These are phyloP conservation scores for Coniochaeta sp. DNA, from an alignment of 2,329 filamentous ascomycete species.

Conservation along the genomic window DNA sequence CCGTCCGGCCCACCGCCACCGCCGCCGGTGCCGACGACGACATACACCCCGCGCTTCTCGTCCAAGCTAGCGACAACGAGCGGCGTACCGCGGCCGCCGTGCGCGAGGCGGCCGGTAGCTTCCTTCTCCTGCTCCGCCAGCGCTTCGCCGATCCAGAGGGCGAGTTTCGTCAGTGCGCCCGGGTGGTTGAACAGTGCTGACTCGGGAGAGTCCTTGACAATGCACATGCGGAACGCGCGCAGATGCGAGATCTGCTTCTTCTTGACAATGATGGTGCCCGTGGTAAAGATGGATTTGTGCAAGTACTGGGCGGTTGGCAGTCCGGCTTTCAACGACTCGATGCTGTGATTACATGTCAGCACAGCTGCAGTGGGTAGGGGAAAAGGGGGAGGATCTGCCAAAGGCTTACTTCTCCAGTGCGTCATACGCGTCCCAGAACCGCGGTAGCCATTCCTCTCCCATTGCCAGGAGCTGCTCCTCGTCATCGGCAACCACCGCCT, in stretches of 20 bases:
- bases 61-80: slow-evolving; percentile 87
- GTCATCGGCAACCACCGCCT: slow-evolving; percentile 35
- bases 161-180: slow-evolving; percentile 85
- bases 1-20: slow-evolving; percentile 66
- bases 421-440: slow-evolving; percentile 69
- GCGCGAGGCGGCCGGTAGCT: slow-evolving; percentile 57
- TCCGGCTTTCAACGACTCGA: slow-evolving; percentile 68
- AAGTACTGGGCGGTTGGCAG: slow-evolving; percentile 82
- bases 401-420: slow-evolving; percentile 57
- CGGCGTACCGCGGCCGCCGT: slow-evolving; percentile 68
- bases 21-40: slow-evolving; percentile 88
- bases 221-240: slow-evolving; percentile 86
- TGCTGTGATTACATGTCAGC: slow-evolving; percentile 40
- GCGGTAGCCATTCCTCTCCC: slow-evolving; percentile 56
- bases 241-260: slow-evolving; percentile 93
- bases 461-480: slow-evolving; percentile 44
- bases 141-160: slow-evolving; percentile 89
- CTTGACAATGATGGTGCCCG: slow-evolving; percentile 81
- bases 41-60: slow-evolving; percentile 78
- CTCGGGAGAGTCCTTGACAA: slow-evolving; percentile 92
- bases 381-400: no score
- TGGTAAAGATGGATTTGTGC: slow-evolving; percentile 86
- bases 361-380: no score
- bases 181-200: slow-evolving; percentile 89
- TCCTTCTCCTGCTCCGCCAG: slow-evolving; percentile 84